Base-by-base conservation (phyloP, 1,284 basidiomycete species). In the Cryptococcus wingfieldii region DNA sequence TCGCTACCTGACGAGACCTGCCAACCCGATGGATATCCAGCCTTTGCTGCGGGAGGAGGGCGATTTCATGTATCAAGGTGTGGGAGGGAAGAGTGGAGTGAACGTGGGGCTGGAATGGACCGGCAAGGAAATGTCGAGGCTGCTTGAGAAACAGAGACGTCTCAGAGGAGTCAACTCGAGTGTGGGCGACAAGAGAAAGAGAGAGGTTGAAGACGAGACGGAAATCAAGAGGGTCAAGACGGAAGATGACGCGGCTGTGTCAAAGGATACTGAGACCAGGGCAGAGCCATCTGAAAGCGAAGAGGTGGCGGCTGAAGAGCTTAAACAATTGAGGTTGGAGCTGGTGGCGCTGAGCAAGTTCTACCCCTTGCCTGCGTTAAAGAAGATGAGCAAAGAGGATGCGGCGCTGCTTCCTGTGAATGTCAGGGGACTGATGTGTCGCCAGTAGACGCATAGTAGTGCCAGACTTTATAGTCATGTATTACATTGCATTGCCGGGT, bases 281-380 rank as follows among this genome's bases (percentile, higher is more conserved):
- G 47, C 42, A 34, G 46, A 25, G 27, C 16, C 6, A 10, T 19
- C 52, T 16, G 13, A 43, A 23, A 18, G 31, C 8, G 38, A 18
- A n/a, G 12, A 41, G 43, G 27, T 19, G n/a, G 50, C 39, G 23
- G 61, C 65, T 16, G 49, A 58, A 6, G 62, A 51, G 2, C 43
- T 72, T 9, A 59, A 59, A n/a, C 45, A 56, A 34, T 53, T 75
- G n/a, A 58, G 73, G 48, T 59, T 75, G 45, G 73, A 75, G 56
- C 59, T 75, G 38, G 60, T 73, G 1, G 70, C 70, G 25, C 49
- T 74, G 59, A 65, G 64, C 55, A 75, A 75, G 55, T 75, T 72
- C 54, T 75, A 74, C 50, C 73, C 73, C 3, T 56, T 75, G 28
- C 67, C 70, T 12, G 69, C 69, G 50, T 54, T 75, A 28, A 65